Evolutionary conservation across 2,329 filamentous ascomycete genomes (phyloP).

Genomic region (Arthrobotrys musiformis): DNA sequence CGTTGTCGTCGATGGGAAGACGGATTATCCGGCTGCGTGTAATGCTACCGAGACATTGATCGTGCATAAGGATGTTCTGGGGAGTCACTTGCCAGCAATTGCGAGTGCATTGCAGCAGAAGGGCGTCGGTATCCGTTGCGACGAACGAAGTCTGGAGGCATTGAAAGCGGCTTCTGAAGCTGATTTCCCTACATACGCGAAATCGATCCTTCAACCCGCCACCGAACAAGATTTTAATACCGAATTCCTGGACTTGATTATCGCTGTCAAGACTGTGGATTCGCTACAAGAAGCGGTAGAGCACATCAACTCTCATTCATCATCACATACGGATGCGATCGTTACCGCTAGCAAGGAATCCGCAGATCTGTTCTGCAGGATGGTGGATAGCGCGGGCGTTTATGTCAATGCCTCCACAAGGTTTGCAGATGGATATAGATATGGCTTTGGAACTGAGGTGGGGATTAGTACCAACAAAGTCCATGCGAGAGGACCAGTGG

Average conservation of each 20-base stretch:
- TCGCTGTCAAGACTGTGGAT: conserved; percentile 83
- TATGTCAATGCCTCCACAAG: conserved; percentile 98
- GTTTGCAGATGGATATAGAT: conserved; percentile 95
- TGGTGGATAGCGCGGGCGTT: conserved; percentile 87
- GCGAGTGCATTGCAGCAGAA: conserved; percentile 78
- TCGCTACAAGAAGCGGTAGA: conserved; percentile 76
- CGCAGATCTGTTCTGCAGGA: conserved; percentile 84
- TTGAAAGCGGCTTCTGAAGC: conserved; percentile 66
- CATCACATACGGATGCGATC: conserved; percentile 91
- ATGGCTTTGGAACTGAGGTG: conserved; percentile 97
- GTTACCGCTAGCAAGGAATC: conserved; percentile 75
- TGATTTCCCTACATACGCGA: conserved; percentile 58
- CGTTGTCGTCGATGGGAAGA: conserved; percentile 90
- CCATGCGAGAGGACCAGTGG: conserved; percentile 90
- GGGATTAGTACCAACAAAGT: conserved; percentile 99
- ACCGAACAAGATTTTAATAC: conserved; percentile 79
- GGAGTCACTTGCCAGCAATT: conserved; percentile 74
- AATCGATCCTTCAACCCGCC: conserved; percentile 72
- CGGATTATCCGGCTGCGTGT: conserved; percentile 92
- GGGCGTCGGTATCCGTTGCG: conserved; percentile 85
- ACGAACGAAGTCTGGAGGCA: conserved; percentile 73
- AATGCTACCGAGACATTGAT: conserved; percentile 94
- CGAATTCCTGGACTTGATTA: conserved; percentile 84
- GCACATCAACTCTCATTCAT: conserved; percentile 89
- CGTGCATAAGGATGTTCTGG: conserved; percentile 75